A percentile compares a stretch with the other conserved stretches of the same genome.
phyloP scores from a whole-genome alignment of 805 yeast species.

The Candida incommunis region DNA sequence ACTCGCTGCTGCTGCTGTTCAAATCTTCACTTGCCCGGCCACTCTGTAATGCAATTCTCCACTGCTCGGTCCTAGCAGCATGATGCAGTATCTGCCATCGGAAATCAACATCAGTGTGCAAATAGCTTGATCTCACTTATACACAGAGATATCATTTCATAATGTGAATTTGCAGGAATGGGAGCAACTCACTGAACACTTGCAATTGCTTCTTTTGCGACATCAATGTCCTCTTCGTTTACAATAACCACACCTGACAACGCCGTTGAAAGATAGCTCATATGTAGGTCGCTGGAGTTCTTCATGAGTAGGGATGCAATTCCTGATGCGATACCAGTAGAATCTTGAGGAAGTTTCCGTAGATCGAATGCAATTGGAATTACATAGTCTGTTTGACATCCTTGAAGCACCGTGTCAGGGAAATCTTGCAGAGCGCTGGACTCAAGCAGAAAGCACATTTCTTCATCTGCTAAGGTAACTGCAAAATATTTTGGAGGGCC shows the following conservation, averaged over 20 bases:
- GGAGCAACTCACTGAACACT: background rate
- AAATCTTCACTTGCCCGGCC: too few species aligned
- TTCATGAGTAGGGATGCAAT: slow-evolving; percentile 35
- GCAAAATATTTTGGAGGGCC: slow-evolving; percentile 19
- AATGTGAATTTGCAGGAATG: too few species aligned
- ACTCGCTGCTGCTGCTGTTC: too few species aligned
- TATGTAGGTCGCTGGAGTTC: slow-evolving; percentile 25
- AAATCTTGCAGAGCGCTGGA: slow-evolving; percentile 16
- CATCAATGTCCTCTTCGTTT: slow-evolving; percentile 32
- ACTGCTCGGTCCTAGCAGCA: too few species aligned
- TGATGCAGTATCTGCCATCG: too few species aligned
- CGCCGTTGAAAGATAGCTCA: slow-evolving; percentile 50
- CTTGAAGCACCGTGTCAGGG: slow-evolving; percentile 39
- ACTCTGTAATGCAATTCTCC: too few species aligned
- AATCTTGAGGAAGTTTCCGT: slow-evolving; percentile 37
- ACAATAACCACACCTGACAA: slow-evolving; percentile 45
- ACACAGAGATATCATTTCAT: too few species aligned
- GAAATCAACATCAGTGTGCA: too few species aligned
- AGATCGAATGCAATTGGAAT: slow-evolving; percentile 46
- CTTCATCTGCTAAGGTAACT: slow-evolving; percentile 20
- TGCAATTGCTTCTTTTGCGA: background rate
- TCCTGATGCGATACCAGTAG: slow-evolving; percentile 56
- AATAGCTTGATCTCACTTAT: too few species aligned
- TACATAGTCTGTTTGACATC: slow-evolving; percentile 41
- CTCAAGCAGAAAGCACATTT: slow-evolving; percentile 18